Evolutionary conservation across 768 basidiomycete species (phyloP).

Genomic region (Termitomyces sp.): DNA sequence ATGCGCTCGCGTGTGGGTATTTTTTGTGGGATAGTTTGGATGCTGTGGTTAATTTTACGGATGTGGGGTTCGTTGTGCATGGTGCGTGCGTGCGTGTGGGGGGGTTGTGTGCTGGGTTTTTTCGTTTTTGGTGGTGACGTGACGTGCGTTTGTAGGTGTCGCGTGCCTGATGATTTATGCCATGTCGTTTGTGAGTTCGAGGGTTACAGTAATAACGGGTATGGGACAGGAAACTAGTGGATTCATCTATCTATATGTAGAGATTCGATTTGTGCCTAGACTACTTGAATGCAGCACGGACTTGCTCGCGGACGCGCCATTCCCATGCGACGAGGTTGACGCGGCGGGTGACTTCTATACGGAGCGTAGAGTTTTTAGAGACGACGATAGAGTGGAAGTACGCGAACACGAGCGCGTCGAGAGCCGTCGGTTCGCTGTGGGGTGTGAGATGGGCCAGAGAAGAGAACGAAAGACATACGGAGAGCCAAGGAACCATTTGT

Average conservation of each 20-base stretch:
- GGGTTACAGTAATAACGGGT: neutral
- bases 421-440: slow-evolving; percentile 65
- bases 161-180: slow-evolving; percentile 64
- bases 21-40: slow-evolving; percentile 86
- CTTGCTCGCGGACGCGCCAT: slow-evolving; percentile 55
- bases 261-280: too few relatives aligned
- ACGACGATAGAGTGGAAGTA: slow-evolving; percentile 70
- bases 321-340: slow-evolving; percentile 85
- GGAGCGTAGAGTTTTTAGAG: slow-evolving; percentile 34
- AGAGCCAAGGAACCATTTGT: slow-evolving; percentile 81
- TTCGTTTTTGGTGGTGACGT: too few relatives aligned
- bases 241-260: neutral
- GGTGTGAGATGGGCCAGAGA: neutral
- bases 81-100: slow-evolving; percentile 46
- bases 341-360: slow-evolving; percentile 64
- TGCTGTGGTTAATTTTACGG: slow-evolving; percentile 61
- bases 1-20: slow-evolving; percentile 75
- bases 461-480: slow-evolving; percentile 33
- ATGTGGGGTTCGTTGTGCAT: slow-evolving; percentile 75
- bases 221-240: slow-evolving; percentile 4
- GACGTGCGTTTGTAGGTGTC: slow-evolving; percentile 33
- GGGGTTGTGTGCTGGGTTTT: too few relatives aligned
- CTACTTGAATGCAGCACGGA: slow-evolving; percentile 31
- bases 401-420: slow-evolving; percentile 81
- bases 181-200: slow-evolving; percentile 60